Percentiles rank a stretch among this genome's conserved stretches.
These are phyloP conservation scores for Rhizopus delemar DNA, from an alignment of 371 early-diverging fungal species.

Conservation along the genomic window DNA sequence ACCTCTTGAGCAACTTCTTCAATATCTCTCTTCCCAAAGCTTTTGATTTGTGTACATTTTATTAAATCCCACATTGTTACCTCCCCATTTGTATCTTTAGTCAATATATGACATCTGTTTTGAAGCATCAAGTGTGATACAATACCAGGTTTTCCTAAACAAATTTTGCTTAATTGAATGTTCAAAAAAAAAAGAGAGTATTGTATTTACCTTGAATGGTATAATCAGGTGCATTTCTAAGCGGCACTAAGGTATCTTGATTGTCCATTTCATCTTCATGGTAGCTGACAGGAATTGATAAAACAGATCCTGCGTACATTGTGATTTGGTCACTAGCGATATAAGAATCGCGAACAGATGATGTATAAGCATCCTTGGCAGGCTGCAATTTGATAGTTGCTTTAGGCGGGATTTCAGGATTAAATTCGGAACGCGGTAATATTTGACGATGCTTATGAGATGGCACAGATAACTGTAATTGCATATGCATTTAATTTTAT, in stretches of 20 bases:
- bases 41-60: slow-evolving; percentile 60
- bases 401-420: slow-evolving; percentile 44
- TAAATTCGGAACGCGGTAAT: slow-evolving; percentile 50
- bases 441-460: slow-evolving; percentile 45
- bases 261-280: slow-evolving; percentile 49
- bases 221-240: slow-evolving; percentile 42
- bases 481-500: neutral
- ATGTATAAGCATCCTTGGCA: slow-evolving; percentile 29
- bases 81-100: slow-evolving; percentile 79
- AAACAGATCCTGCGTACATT: slow-evolving; percentile 49
- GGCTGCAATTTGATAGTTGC: slow-evolving; percentile 49
- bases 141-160: slow-evolving; percentile 66
- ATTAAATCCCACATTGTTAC: slow-evolving; percentile 92
- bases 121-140: slow-evolving; percentile 71
- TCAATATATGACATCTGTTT: slow-evolving; percentile 85
- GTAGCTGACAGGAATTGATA: slow-evolving; percentile 55
- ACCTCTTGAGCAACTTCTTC: slow-evolving; percentile 65
- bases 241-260: slow-evolving; percentile 40
- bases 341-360: slow-evolving; percentile 35
- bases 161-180: too few relatives aligned
- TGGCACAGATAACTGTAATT: slow-evolving; percentile 51
- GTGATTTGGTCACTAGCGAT: slow-evolving; percentile 42
- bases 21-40: slow-evolving; percentile 58
- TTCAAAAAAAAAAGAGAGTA: too few relatives aligned
- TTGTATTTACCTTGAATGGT: slow-evolving; percentile 37